Conservation (phyloP, 2,329 filamentous ascomycete genomes). For the Talaromyces piceae region DNA sequence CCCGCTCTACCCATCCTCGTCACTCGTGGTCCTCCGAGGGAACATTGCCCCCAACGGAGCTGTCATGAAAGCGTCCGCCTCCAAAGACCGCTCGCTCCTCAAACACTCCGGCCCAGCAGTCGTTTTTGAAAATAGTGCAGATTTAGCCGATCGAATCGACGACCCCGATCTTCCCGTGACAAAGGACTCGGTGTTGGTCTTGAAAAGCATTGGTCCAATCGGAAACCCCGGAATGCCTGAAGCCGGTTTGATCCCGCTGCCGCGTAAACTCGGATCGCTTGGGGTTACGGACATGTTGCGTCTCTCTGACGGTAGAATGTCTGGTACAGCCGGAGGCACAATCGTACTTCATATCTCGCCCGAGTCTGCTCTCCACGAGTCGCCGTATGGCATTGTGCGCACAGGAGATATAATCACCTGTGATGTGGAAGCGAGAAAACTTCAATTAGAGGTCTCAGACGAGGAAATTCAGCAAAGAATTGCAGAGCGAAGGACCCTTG, state of each 20-base stretch:
- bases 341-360: conserved; percentile 49
- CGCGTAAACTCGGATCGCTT: conserved; percentile 39
- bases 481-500: conserved; percentile 20
- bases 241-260: conserved; percentile 45
- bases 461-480: conserved; percentile 36
- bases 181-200: conserved; percentile 39
- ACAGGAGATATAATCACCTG: conserved; percentile 44
- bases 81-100: conserved; percentile 40
- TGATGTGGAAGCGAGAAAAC: conserved; percentile 35
- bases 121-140: conserved; percentile 43
- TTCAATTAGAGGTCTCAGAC: conserved; percentile 37
- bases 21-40: conserved; percentile 40
- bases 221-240: conserved; percentile 49
- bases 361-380: conserved; percentile 42
- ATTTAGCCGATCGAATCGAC: conserved; percentile 42
- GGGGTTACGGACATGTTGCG: conserved; percentile 49
- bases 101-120: conserved; percentile 40
- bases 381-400: conserved; percentile 42
- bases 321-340: conserved; percentile 49
- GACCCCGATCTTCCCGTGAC: conserved; percentile 38
- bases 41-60: conserved; percentile 45
- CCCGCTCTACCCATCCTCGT: conserved; percentile 40
- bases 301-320: conserved; percentile 49
- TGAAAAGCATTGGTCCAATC: conserved; percentile 45
- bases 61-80: conserved; percentile 45